Base-by-base conservation (phyloP, 1,284 basidiomycete genomes). In the Ceratobasidium papillatum region DNA sequence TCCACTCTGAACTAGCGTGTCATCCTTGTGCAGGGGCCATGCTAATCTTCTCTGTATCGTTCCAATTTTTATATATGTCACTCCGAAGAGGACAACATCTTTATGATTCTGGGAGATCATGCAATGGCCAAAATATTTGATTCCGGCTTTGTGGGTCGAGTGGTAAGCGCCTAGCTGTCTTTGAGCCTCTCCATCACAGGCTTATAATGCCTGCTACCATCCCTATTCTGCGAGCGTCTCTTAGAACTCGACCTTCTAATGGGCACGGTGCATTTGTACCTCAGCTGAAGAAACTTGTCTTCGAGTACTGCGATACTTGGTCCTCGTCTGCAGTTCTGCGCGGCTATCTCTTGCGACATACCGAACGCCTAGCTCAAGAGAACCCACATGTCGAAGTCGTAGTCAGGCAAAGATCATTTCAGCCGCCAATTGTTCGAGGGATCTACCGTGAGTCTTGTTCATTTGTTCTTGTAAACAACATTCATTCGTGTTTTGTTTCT, bases 381-480 rank as follows among this genome's bases (percentile, higher is more conserved):
- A 89, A 94, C 80, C 91, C 92, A 0, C 93, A 94, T 80, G 90
- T 94, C 76, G 93, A 94, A 81, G 84, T 94, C 76, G 91, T 94
- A 49, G 88, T 94, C 58, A 89, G 87, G 80, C 90, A 92, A 82
- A 85, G 92, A 76, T 88, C 88, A 77, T 86, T 90, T 38, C 88
- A 88, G 77, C 89, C 93, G 76, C 92, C 92, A 64, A 90, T 94
- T 76, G 84, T 90, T 4, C 87, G 92, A 75, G 92, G 92, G 3
- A 91, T 94, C 79, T 94, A 94, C 79, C 83, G 92, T 93, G 74
- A 76, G 84, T 82, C 38, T 19, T 45, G 17, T 65, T 69, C 78
- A 79, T 76, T 41, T 22, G 66, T 25, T 58, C 30, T 52, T 11
- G 9, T 59, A 77, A 73, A 76, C 74, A 72, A 27, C 56, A 59